These are phyloP conservation scores for Colletotrichum kahawae DNA, from an alignment of 2,329 filamentous ascomycete species.

Conservation along the genomic window DNA sequence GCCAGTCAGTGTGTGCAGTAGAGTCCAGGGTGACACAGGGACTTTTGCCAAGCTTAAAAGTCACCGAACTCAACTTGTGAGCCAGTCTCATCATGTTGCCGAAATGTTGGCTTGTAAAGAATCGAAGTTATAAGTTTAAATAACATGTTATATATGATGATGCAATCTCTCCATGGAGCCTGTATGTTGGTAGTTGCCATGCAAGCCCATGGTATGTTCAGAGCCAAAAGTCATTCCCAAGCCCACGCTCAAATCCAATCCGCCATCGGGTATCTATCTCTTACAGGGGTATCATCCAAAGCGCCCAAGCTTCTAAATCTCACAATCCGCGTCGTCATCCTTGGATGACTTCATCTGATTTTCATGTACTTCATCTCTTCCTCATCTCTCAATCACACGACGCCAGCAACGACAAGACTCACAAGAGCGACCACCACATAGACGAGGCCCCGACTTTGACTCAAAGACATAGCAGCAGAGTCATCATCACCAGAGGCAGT, in stretches of 20 bases:
- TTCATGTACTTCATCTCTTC: neutral
- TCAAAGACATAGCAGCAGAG: neutral
- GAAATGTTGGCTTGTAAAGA: too few species aligned
- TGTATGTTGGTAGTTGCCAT: too few species aligned
- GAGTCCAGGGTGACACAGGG: too few species aligned
- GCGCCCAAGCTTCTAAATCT: fast-evolving
- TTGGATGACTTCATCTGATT: fast-evolving
- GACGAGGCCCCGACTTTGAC: neutral
- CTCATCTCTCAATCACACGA: neutral
- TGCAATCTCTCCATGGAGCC: too few species aligned
- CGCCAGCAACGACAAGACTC: neutral
- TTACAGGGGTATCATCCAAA: neutral
- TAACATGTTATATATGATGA: too few species aligned
- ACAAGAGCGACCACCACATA: neutral
- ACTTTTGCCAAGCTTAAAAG: too few species aligned
- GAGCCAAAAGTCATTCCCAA: neutral
- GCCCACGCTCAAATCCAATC: neutral
- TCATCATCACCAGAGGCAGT: neutral
- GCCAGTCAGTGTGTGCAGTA: too few species aligned
- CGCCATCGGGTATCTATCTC: neutral
- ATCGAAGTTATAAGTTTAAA: too few species aligned
- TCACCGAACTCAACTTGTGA: too few species aligned
- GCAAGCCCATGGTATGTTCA: too few species aligned
- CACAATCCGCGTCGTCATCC: fast-evolving
- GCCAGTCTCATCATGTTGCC: too few species aligned